Evolutionary conservation across 495 filamentous ascomycete species (phyloP), one percentile per base, ranked within the genome.

Genomic region (Penicillium simplicissimum): DNA sequence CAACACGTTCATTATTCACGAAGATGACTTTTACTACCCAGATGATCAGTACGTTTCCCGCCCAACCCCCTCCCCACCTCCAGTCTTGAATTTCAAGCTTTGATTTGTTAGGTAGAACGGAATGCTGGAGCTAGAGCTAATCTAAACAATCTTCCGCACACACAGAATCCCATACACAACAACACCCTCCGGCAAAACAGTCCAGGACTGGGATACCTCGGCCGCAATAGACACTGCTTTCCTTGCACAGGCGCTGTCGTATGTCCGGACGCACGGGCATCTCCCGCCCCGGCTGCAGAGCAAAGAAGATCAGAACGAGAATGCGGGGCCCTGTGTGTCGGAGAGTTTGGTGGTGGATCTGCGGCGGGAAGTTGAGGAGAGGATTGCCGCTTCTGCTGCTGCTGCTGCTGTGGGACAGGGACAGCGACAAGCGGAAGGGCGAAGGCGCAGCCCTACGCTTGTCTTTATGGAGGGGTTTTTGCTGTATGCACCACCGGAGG

Each of bases 1-100:
- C 15, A 66, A 65, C 8, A 85, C 86, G 3, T 93, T 91, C 64
- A 89, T 96, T 62, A 81, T 97, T 42, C 93, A 97, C 71, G 85
- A 95, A 71, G 94, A 98, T 76, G 94, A 98, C 73, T 98, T 97
- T 71, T 98, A 92, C 73, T 84, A 82, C 38, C 70, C 90, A 1
- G 93, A 97, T 68, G 71, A 82, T n/a, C 77, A 88, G 85, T 88
- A 64, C 67, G 78, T n/a, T n/a, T n/a, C 67, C 67, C 13, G 11
- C 53, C 33, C 11, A 3, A 31, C 35, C 28, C 9, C 54, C 23
- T 15, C 31, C 31, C 19, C n/a, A n/a, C n/a, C n/a, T 14, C 21
- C 15, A 35, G 35, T 8, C 23, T 17, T 28, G 33, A 10, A 10
- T 6, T 15, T 19, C 10, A 15, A 43, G 14, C 7, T 14, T 15